Base-by-base conservation (phyloP, 164 flowering plant genomes). In the Houttuynia cordata region DNA sequence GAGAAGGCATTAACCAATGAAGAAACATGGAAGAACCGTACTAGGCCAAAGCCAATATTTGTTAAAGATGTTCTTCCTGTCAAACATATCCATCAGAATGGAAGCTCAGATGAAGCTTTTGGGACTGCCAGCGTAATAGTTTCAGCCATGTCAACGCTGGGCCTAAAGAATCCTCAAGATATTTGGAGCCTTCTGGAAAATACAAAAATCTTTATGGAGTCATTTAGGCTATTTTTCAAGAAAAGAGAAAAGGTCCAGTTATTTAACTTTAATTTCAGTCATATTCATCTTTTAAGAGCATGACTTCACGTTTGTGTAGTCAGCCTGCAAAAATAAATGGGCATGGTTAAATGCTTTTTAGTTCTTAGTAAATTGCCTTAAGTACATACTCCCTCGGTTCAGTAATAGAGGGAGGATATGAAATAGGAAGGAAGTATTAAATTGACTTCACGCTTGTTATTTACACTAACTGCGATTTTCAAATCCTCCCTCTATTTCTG, bases 111-210 rank as follows among this genome's bases (percentile, higher is more conserved):
- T 21, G 71, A 71, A 34, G 71, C 58, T 23, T 34, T 64, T 67
- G 65, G 62, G 53, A 39, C 63, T 60, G 80, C 70, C 65, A 79
- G 77, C 65, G 41, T 63, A 14, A 62, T 78, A 15, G 70, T 84
- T 20, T 94, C 97, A 71, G 96, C 95, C 40, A 88, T 88, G 99
- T 45, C 83, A 59, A 78, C 89, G 63, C 62, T 91, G 34, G 85
- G 93, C 53, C 69, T 94, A 63, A 94, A 83, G 79, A 91, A 88
- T 74, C 95, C 97, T 59, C 97, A 91, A 61, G 97, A 94, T 58
- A 68, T 82, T 57, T 94, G 99, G 99, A 81, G 83, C 79, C 84
- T 94, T 20, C 58, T 37, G 51, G 97, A 88, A 66, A 91, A 86
- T 70, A 77, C 96, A 37, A 79, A 68, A 73, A 69, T 94, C 61